phyloP scores from a whole-genome alignment of 2,329 filamentous ascomycete species.

The Teratosphaeriaceae sp. region DNA sequence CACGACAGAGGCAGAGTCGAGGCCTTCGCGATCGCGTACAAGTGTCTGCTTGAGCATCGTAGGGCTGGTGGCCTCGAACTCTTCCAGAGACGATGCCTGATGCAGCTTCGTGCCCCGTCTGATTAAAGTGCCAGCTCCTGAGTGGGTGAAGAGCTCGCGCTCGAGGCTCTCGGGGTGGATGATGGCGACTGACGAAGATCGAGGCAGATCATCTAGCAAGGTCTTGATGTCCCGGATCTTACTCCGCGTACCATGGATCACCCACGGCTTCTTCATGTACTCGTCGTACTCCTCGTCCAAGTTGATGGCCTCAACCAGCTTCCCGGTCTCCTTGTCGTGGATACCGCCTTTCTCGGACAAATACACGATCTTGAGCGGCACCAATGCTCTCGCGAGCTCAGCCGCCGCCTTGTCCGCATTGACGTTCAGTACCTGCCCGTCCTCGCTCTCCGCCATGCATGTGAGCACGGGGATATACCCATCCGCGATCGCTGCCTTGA shows the following conservation, averaged over 20 bases:
- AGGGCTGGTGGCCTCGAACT: conserved; percentile 61
- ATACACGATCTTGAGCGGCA: conserved; percentile 96
- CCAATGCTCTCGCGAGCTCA: conserved; percentile 78
- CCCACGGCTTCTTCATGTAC: conserved; percentile 91
- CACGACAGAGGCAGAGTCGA: conserved; percentile 76
- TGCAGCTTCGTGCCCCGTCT: conserved; percentile 85
- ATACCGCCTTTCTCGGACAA: conserved; percentile 96
- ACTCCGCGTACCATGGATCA: conserved; percentile 84
- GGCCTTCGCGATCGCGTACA: conserved; percentile 70
- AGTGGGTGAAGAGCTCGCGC: conserved; percentile 95
- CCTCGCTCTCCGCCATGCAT: conserved; percentile 89
- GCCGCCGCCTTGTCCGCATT: conserved; percentile 96
- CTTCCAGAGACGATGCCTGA: conserved; percentile 61
- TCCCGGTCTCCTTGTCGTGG: conserved; percentile 85
- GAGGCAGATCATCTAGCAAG: conserved; percentile 77
- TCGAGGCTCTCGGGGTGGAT: conserved; percentile 94
- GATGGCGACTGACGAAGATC: conserved; percentile 91
- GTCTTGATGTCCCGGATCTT: conserved; percentile 99
- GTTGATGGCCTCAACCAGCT: conserved; percentile 97
- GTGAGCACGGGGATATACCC: conserved; percentile 90
- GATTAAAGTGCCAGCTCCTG: conserved; percentile 87
- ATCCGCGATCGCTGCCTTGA: conserved; percentile 84
- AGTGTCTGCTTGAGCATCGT: conserved; percentile 75
- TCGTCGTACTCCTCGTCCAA: conserved; percentile 92
- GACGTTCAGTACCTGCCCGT: conserved; percentile 91